A percentile compares a stretch with the other conserved stretches of the same genome.
Conservation (phyloP, 495 filamentous ascomycete species). For the Penicillium crystallinum region DNA sequence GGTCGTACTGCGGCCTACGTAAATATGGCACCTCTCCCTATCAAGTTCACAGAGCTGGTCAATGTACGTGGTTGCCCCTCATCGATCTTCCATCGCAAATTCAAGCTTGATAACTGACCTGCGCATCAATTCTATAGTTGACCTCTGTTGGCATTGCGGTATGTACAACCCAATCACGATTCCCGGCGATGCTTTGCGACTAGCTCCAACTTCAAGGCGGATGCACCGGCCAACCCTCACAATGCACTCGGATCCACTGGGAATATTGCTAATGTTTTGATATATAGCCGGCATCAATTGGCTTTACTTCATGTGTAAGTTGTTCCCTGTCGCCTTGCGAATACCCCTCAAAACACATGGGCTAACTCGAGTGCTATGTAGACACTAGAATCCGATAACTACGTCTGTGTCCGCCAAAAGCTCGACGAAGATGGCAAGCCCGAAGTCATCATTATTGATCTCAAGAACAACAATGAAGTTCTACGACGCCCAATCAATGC, state of each 20-base stretch:
- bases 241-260: constrained; percentile 6
- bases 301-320: constrained; percentile 95
- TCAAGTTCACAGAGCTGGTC: constrained; percentile 91
- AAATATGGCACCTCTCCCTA: constrained; percentile 76
- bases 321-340: background rate
- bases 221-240: constrained; percentile 16
- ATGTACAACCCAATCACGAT: constrained; percentile 32
- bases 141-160: constrained; percentile 76
- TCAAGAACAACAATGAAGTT: constrained; percentile 90
- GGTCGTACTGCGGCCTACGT: constrained; percentile 45
- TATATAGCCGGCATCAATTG: constrained; percentile 70
- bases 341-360: constrained; percentile 2
- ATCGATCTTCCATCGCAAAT: constrained; percentile 1
- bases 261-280: constrained; percentile 35
- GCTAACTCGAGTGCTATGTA: constrained; percentile 33
- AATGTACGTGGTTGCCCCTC: constrained; percentile 54
- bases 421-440: constrained; percentile 71
- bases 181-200: constrained; percentile 11
- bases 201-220: constrained; percentile 18
- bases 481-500: constrained; percentile 95
- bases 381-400: constrained; percentile 97
- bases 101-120: constrained; percentile 17
- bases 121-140: constrained; percentile 46
- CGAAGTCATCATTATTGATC: constrained; percentile 94
- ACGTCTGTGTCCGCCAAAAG: constrained; percentile 92